These are phyloP conservation scores for Penicillium herquei DNA, from an alignment of 495 filamentous ascomycete species.

Conservation along the genomic window DNA sequence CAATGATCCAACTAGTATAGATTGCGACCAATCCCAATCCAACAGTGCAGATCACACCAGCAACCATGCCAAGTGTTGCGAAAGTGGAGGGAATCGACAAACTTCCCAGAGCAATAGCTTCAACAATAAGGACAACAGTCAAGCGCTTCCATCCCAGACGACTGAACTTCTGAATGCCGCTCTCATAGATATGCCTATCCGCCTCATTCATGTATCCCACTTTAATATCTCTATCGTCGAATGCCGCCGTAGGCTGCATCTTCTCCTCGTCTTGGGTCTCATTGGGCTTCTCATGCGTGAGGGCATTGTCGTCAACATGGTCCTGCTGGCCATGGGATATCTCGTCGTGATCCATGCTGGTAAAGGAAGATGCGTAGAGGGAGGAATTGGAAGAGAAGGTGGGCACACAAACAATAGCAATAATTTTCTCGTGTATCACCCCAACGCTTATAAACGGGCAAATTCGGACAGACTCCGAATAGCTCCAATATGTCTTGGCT, in stretches of 20 bases:
- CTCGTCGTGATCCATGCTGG: constrained; percentile 10
- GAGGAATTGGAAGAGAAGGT: background rate
- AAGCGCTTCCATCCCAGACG: constrained; percentile 32
- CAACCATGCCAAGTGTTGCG: constrained; percentile 59
- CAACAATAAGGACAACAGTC: constrained; percentile 51
- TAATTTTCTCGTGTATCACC: constrained; percentile 4
- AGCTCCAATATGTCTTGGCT: constrained; percentile 4
- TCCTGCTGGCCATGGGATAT: constrained; percentile 7
- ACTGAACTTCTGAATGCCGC: constrained; percentile 21
- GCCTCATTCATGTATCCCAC: constrained; percentile 24
- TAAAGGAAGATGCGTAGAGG: background rate
- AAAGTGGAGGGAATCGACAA: constrained; percentile 56
- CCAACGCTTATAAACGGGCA: constrained; percentile 9
- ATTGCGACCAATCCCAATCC: constrained; percentile 59
- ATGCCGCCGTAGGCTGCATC: constrained; percentile 9
- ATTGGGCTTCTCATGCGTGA: constrained; percentile 1
- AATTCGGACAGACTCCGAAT: constrained; percentile 5
- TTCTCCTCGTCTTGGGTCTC: background rate
- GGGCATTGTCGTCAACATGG: background rate
- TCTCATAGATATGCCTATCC: constrained; percentile 17
- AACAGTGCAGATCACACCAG: constrained; percentile 49
- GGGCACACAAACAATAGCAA: background rate
- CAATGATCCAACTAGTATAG: constrained; percentile 68
- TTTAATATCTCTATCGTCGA: constrained; percentile 15
- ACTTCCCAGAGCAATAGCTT: constrained; percentile 59